These are phyloP conservation scores for Nothophoma quercina DNA, from an alignment of 2,329 filamentous ascomycete species.

Conservation along the genomic window DNA sequence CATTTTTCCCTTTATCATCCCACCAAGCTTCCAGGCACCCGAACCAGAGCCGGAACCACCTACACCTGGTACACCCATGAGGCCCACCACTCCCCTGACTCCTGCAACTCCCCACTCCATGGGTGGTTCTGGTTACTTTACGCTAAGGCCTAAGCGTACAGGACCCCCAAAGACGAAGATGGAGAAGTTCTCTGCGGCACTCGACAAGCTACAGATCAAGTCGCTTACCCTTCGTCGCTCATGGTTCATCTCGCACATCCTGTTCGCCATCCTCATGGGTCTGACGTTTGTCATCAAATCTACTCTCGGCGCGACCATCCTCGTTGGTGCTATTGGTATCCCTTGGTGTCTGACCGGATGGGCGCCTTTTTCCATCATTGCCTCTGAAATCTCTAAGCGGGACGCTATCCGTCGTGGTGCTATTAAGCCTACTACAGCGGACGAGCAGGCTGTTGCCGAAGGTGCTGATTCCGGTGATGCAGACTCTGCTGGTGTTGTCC, in stretches of 20 bases:
- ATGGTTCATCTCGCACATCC: constrained; percentile 85
- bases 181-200: constrained; percentile 43
- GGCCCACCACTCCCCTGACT: constrained; percentile 50
- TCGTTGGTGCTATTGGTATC: constrained; percentile 84
- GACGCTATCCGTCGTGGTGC: constrained; percentile 70
- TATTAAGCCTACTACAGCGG: constrained; percentile 51
- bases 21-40: constrained; percentile 72
- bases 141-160: constrained; percentile 33
- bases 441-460: constrained; percentile 50
- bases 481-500: constrained; percentile 86
- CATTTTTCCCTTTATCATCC: constrained; percentile 83
- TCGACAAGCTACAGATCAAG: constrained; percentile 75
- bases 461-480: constrained; percentile 65
- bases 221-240: constrained; percentile 86
- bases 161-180: constrained; percentile 29
- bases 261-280: constrained; percentile 84
- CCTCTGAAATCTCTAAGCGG: constrained; percentile 85
- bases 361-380: constrained; percentile 95
- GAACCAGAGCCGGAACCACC: constrained; percentile 23
- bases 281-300: constrained; percentile 80
- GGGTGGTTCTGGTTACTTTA: constrained; percentile 45
- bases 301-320: constrained; percentile 73
- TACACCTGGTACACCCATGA: constrained; percentile 47
- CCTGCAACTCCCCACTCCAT: constrained; percentile 43
- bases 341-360: constrained; percentile 93